phyloP scores from a whole-genome alignment of 1,139 yeast species.

The Pichia sp. region DNA sequence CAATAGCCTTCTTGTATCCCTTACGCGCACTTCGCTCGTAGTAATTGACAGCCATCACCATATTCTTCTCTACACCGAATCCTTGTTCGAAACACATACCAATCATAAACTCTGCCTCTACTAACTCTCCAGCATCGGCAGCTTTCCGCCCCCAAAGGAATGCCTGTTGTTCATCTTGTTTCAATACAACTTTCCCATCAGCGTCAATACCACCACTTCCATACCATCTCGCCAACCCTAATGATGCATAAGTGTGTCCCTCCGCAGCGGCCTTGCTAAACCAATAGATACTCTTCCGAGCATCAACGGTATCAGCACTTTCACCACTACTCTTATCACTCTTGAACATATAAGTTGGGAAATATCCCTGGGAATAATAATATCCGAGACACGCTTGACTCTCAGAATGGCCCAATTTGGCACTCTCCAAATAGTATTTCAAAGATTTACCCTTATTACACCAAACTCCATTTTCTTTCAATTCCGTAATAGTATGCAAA shows the following conservation, averaged over 20 bases:
- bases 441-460: conserved; percentile 54
- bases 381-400: conserved; percentile 85
- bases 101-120: conserved; percentile 78
- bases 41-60: conserved; percentile 44
- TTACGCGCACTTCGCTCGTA: conserved; percentile 54
- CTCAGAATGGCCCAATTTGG: conserved; percentile 66
- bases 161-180: conserved; percentile 69
- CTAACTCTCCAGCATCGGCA: conserved; percentile 60
- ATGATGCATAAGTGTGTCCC: conserved; percentile 81
- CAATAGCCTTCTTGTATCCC: conserved; percentile 49
- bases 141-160: conserved; percentile 87
- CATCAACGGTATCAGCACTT: conserved; percentile 52
- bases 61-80: conserved; percentile 48
- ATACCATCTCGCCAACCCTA: conserved; percentile 91
- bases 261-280: conserved; percentile 70
- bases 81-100: conserved; percentile 82
- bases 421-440: conserved; percentile 67
- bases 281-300: conserved; percentile 83
- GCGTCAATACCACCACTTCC: conserved; percentile 54
- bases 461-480: conserved; percentile 25
- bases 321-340: conserved; percentile 23
- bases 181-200: conserved; percentile 48
- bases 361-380: conserved; percentile 79
- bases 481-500: conserved; percentile 25
- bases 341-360: conserved; percentile 26